phyloP scores from a whole-genome alignment of 106 monocot genomes.

The Vanilla planifolia region DNA sequence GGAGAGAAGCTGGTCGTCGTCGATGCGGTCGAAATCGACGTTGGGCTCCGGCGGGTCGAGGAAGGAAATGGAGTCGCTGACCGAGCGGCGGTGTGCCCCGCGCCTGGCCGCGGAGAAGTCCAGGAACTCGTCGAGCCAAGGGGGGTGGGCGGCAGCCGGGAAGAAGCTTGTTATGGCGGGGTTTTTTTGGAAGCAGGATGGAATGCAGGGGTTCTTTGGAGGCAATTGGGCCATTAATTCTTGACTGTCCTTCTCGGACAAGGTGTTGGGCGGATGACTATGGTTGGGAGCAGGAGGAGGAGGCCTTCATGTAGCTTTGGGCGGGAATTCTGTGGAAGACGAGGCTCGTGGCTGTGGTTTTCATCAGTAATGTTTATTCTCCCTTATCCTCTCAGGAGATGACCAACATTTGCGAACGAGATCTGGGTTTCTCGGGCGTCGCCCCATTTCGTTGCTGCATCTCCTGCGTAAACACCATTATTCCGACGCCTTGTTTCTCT shows the following conservation, averaged over 20 bases:
- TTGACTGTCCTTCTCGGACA: too few relatives aligned
- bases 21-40: conserved; percentile 61
- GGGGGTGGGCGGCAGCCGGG: neutral
- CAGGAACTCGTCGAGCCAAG: conserved; percentile 78
- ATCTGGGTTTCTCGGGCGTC: neutral
- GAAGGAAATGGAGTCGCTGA: conserved; percentile 57
- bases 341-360: too few relatives aligned
- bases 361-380: too few relatives aligned
- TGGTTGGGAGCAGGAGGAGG: neutral
- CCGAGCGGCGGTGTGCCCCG: conserved; percentile 45
- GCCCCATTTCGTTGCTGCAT: neutral
- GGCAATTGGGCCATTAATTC: conserved; percentile 61
- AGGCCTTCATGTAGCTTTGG: neutral
- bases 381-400: neutral
- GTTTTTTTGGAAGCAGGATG: conserved; percentile 5
- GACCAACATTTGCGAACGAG: neutral
- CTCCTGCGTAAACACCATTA: neutral
- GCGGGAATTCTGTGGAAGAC: too few relatives aligned
- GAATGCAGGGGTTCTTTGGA: conserved; percentile 43
- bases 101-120: conserved; percentile 62
- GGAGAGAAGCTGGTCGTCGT: conserved; percentile 78
- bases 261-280: too few relatives aligned
- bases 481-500: neutral
- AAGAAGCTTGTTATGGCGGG: conserved; percentile 11
- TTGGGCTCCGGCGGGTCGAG: conserved; percentile 25